phyloP scores from a whole-genome alignment of 179 eudicot species.

The Beta corolliflora region DNA sequence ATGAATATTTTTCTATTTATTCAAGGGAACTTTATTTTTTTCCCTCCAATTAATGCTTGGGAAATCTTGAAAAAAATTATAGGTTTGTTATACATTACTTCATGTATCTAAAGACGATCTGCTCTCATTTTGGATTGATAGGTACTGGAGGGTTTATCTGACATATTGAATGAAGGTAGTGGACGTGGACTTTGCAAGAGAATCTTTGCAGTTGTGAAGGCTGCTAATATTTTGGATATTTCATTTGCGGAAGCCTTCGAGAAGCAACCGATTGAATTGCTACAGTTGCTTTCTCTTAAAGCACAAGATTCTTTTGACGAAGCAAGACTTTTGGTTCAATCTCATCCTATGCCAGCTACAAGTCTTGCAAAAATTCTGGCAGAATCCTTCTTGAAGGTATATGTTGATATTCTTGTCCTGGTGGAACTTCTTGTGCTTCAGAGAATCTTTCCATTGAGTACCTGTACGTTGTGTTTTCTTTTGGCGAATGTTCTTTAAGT shows the following conservation, averaged over 20 bases:
- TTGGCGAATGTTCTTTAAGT: neutral
- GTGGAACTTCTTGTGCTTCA: neutral
- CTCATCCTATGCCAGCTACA: conserved; percentile 85
- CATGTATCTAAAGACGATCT: conserved; percentile 6
- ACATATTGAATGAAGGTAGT: conserved; percentile 65
- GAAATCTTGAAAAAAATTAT: neutral
- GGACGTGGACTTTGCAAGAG: conserved; percentile 92
- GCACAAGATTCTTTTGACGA: conserved; percentile 96
- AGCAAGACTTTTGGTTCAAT: conserved; percentile 76
- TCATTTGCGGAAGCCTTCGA: conserved; percentile 86
- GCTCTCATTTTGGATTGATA: conserved; percentile 28
- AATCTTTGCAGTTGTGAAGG: conserved; percentile 81
- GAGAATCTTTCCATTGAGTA: neutral
- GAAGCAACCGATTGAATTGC: conserved; percentile 80
- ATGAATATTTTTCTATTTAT: neutral
- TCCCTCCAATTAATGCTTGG: neutral
- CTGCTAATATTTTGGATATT: conserved; percentile 81
- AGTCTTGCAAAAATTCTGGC: conserved; percentile 91
- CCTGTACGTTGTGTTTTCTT: neutral
- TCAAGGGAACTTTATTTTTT: neutral
- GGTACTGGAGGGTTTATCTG: conserved; percentile 72
- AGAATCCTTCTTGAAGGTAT: conserved; percentile 90
- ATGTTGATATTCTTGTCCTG: neutral
- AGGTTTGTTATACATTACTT: neutral
- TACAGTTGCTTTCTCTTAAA: conserved; percentile 94